Conservation (phyloP, 441 rosid genomes). For the Iberis amara region DNA sequence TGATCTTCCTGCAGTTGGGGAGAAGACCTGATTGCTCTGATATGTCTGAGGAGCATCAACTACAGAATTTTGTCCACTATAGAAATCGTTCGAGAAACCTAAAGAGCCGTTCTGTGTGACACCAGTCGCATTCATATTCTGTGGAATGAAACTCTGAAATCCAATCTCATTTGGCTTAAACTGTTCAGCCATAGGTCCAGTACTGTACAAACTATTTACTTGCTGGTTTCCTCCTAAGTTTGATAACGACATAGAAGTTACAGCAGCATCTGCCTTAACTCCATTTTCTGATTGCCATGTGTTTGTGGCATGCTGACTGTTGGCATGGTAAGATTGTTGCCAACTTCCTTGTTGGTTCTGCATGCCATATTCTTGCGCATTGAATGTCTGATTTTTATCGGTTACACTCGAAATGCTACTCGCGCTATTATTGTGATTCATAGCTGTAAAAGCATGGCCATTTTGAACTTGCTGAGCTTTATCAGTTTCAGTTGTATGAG, state of each 20-base stretch:
- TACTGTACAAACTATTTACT: slow-evolving; percentile 38
- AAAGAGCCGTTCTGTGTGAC: slow-evolving; percentile 42
- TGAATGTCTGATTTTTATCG: slow-evolving; percentile 34
- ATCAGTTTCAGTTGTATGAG: slow-evolving; percentile 35
- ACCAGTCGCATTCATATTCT: slow-evolving; percentile 44
- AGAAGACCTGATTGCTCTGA: slow-evolving; percentile 45
- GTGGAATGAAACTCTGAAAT: slow-evolving; percentile 42
- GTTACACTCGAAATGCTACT: slow-evolving; percentile 32
- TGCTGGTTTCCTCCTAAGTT: slow-evolving; percentile 45
- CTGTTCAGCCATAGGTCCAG: slow-evolving; percentile 35
- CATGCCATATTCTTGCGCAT: slow-evolving; percentile 35
- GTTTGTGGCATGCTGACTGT: slow-evolving; percentile 37
- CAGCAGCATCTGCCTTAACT: slow-evolving; percentile 31
- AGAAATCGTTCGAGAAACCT: slow-evolving; percentile 49
- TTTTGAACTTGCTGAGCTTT: slow-evolving; percentile 52
- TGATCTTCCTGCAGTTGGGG: slow-evolving; percentile 51
- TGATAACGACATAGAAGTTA: slow-evolving; percentile 30
- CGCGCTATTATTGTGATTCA: slow-evolving; percentile 31
- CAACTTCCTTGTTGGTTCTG: slow-evolving; percentile 45
- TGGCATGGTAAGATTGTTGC: slow-evolving; percentile 42
- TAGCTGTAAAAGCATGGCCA: slow-evolving; percentile 37
- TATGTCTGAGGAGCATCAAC: slow-evolving; percentile 41
- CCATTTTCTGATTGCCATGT: slow-evolving; percentile 48
- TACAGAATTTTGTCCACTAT: slow-evolving; percentile 39
- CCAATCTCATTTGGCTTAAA: slow-evolving; percentile 46